Percentiles rank a stretch among this genome's conserved stretches.
Conservation (phyloP, 2,329 filamentous ascomycete species). For the Aspergillus jensenii region DNA sequence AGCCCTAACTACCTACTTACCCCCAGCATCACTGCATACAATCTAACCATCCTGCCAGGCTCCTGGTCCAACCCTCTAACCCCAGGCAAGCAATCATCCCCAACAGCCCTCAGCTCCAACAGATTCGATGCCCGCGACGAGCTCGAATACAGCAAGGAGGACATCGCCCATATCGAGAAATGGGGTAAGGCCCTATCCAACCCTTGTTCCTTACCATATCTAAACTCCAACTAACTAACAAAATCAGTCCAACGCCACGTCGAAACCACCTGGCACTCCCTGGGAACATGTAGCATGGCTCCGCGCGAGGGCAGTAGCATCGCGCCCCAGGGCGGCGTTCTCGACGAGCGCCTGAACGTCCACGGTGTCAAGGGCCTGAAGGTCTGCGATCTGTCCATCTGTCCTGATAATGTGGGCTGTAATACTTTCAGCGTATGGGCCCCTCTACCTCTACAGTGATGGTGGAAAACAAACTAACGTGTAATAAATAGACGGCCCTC, state of each 20-base stretch:
- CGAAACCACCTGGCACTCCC: slow-evolving; percentile 72
- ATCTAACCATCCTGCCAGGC: slow-evolving; percentile 25
- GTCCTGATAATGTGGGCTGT: slow-evolving; percentile 74
- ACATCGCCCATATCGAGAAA: slow-evolving; percentile 63
- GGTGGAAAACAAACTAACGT: neutral
- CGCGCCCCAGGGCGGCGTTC: slow-evolving; percentile 70
- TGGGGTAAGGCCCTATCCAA: slow-evolving; percentile 39
- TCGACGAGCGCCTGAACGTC: slow-evolving; percentile 75
- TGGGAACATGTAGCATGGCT: slow-evolving; percentile 73
- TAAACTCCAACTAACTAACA: no score
- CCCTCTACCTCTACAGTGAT: slow-evolving; percentile 1
- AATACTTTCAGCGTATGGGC: slow-evolving; percentile 55
- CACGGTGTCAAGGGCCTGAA: slow-evolving; percentile 75
- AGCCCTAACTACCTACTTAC: neutral
- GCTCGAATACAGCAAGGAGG: slow-evolving; percentile 61
- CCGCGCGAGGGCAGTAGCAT: slow-evolving; percentile 74
- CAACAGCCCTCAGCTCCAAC: slow-evolving; percentile 63
- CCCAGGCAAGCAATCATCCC: slow-evolving; percentile 51
- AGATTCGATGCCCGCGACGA: slow-evolving; percentile 60
- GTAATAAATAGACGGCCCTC: slow-evolving; percentile 59
- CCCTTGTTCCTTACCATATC: neutral
- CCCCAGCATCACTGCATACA: neutral
- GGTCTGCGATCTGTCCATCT: slow-evolving; percentile 74
- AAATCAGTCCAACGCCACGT: slow-evolving; percentile 63
- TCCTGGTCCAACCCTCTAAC: slow-evolving; percentile 66